These are phyloP conservation scores for Fusarium sp. DNA, from an alignment of 2,329 filamentous ascomycete species.

Conservation along the genomic window DNA sequence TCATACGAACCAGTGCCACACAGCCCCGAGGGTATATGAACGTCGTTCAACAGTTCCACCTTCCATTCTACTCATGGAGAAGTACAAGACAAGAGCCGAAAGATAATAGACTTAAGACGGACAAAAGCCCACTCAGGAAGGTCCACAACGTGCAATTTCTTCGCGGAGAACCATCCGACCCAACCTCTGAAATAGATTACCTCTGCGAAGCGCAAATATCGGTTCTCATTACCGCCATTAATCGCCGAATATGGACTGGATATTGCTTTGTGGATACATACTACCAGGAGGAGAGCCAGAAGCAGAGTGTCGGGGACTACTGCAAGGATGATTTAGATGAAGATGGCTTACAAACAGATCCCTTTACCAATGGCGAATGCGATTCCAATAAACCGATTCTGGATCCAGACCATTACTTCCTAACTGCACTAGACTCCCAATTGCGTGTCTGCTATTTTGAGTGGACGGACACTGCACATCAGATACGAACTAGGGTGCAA, in stretches of 20 bases:
- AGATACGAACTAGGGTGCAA: too few relatives aligned
- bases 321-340: fast-evolving
- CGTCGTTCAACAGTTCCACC: neutral
- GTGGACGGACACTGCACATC: too few relatives aligned
- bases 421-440: neutral
- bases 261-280: slow-evolving; percentile 26
- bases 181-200: neutral
- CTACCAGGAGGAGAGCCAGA: neutral
- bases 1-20: too few relatives aligned
- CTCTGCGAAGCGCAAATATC: slow-evolving; percentile 24
- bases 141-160: neutral
- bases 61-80: neutral
- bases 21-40: fast-evolving
- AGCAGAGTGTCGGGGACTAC: neutral
- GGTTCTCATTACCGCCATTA: neutral
- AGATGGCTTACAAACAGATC: neutral
- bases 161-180: fast-evolving
- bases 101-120: fast-evolving
- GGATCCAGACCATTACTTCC: neutral
- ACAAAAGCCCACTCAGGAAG: neutral
- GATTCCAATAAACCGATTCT: fast-evolving
- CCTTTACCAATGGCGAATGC: neutral
- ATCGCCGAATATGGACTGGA: neutral
- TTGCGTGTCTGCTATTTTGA: too few relatives aligned
- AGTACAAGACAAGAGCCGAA: fast-evolving